phyloP scores from a whole-genome alignment of 345 rosid species.

The Firmiana major region DNA sequence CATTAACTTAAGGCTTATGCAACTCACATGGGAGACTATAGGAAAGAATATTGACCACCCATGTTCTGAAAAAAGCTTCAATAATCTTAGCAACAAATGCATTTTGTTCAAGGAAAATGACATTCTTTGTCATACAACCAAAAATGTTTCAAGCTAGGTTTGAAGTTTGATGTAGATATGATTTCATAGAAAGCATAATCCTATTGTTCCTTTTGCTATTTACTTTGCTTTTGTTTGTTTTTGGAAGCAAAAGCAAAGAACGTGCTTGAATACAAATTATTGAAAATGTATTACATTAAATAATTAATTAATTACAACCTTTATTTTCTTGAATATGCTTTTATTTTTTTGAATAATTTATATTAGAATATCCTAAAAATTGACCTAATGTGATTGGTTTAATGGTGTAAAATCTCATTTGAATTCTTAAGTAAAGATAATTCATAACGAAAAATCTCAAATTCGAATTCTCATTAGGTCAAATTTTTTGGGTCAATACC shows the following conservation, averaged over 20 bases:
- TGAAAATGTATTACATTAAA: too few relatives aligned
- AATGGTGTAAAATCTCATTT: too few relatives aligned
- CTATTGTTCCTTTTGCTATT: not conserved
- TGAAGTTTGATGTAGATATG: not conserved
- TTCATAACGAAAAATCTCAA: too few relatives aligned
- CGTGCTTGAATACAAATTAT: not conserved
- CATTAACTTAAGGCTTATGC: conserved; percentile 13
- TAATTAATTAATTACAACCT: too few relatives aligned
- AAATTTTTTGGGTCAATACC: too few relatives aligned
- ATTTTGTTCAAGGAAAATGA: not conserved
- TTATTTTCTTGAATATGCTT: too few relatives aligned
- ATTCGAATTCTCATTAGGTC: too few relatives aligned
- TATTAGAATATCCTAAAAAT: too few relatives aligned
- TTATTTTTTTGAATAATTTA: too few relatives aligned
- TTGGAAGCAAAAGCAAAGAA: not conserved
- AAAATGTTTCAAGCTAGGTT: not conserved
- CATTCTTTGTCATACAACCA: not conserved
- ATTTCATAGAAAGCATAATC: not conserved
- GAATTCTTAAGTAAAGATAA: too few relatives aligned
- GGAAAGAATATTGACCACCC: not conserved
- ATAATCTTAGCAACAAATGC: not conserved
- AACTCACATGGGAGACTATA: conserved; percentile 9
- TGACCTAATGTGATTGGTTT: too few relatives aligned
- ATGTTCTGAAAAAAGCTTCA: not conserved
- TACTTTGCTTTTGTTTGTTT: too few relatives aligned